Evolutionary conservation across 1,284 basidiomycete genomes (phyloP), one percentile per base, ranked within the genome.

Genomic region (Serendipita sp.): DNA sequence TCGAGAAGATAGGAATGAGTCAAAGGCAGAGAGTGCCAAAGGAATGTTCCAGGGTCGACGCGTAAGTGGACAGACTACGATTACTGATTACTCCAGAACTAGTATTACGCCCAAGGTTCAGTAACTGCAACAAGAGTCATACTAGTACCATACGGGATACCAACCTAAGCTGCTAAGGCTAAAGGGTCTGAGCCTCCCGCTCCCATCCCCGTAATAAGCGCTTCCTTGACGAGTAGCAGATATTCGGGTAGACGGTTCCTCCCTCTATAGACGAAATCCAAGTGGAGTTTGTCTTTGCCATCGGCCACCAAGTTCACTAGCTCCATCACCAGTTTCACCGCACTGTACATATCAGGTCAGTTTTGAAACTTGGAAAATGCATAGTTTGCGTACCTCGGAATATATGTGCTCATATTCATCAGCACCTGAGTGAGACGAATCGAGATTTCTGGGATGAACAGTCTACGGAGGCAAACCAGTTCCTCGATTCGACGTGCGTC

Each of bases 381-480:
- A 61, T 12, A 43, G 22, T n/a, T n/a, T 12, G 78, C 87, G 64
- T 68, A 93, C 88, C 79, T 77, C 10, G 87, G 83, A 49, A 93
- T 77, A 13, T 81, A 74, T 3, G 76, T 71, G 17, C 85, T 77
- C 3, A 91, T 89, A 42, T 79, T 76, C 65, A 84, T 81, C 12
- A 98, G 77, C 63, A 87, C 76, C 35, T 79, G 76, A 70, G 98
- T 94, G 15, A 98, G 75, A 22, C 91, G 84, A 65, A 97, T 78
- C 66, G 98, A 83, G 43, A 98, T 79, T 71, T 97, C 93, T 0
- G 94, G 95, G 17, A 98, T 78, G 73, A 90, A 95, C 42, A 94
- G 85, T 68, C 91, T 86, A 35, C 94, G 82, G 64, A 97, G 90
- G 26, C 88, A 81, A 2, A 79, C 74, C 60, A 96, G 80, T 67